Evolutionary conservation across 768 basidiomycete species (phyloP), one percentile per base, ranked within the genome.

Genomic region (Pleurotus ostreatus): DNA sequence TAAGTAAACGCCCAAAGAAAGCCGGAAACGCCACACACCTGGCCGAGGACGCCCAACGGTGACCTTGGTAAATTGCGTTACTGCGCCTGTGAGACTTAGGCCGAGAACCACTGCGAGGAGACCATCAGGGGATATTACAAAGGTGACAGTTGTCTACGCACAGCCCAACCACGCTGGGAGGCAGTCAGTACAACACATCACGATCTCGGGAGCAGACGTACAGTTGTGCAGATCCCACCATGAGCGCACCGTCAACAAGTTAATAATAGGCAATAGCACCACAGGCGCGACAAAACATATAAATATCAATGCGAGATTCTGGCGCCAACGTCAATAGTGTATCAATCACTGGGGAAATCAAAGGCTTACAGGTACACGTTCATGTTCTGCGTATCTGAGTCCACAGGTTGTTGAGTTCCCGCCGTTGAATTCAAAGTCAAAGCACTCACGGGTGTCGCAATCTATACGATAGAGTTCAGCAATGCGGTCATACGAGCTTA

Each of bases 1-100:
- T 45, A 57, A 56, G 13, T 18, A 13, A 55, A 15, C 13, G 1
- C 15, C 41, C 23, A 20, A 47, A 26, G n/a, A 55, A 39, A 55
- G 25, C 22, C 26, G 43, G 11, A 25, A 48, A 23, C 22, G 40
- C 15, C 5, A 62, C 60, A 30, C 59, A 86, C 91, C 92, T 59
- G 94, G 94, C 13, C 94, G 83, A 8, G 94, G 94, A 12, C 94
- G 83, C 20, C 94, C 94, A 44, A 95, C 94, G 1, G 87, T 88
- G 41, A 92, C 73, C 70, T 98, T 98, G 52, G 82, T 78, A 57
- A 94, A 77, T 65, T 96, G 89, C 1, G 96, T 97, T 52, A 95
- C 72, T 18, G 85, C 69, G 11, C 92, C 94, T 4, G 94, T 85
- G 38, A 94, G 73, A 8, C 85, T 75, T 49, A 91, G 76, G n/a